Percentiles rank a stretch among this genome's conserved stretches.
Conservation (phyloP, 371 early-diverging fungal species). For the Saksenaea vasiformis region DNA sequence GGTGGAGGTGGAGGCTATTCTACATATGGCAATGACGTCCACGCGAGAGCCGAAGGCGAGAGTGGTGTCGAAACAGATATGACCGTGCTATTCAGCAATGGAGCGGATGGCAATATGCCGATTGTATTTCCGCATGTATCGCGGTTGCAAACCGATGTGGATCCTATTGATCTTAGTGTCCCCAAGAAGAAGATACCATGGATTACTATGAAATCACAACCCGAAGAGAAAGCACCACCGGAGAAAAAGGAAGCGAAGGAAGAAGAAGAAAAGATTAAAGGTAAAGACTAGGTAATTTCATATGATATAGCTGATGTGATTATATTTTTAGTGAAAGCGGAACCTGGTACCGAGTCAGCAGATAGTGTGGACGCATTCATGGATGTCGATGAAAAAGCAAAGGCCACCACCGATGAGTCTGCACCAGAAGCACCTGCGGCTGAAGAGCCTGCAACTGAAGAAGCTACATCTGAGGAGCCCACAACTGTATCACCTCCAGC, state of each 20-base stretch:
- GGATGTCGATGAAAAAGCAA: slow-evolving; percentile 8
- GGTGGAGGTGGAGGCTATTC: slow-evolving; percentile 36
- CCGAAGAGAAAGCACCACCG: slow-evolving; percentile 1
- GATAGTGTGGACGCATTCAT: background rate
- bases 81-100: slow-evolving; percentile 27
- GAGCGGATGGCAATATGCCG: slow-evolving; percentile 27
- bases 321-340: slow-evolving; percentile 11
- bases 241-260: slow-evolving; percentile 16
- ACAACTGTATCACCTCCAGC: no score
- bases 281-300: background rate
- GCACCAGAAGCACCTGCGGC: background rate
- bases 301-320: background rate
- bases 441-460: background rate
- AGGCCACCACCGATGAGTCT: background rate
- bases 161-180: slow-evolving; percentile 39
- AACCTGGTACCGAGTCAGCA: slow-evolving; percentile 1
- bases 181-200: slow-evolving; percentile 30
- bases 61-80: slow-evolving; percentile 32
- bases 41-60: slow-evolving; percentile 24
- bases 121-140: slow-evolving; percentile 40
- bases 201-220: slow-evolving; percentile 23
- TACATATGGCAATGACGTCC: slow-evolving; percentile 35
- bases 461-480: slow-evolving; percentile 22
- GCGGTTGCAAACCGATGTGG: slow-evolving; percentile 37
- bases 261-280: background rate